Percentiles rank a stretch among this genome's conserved stretches.
phyloP scores from a whole-genome alignment of 176 grass and related monocot species.

The Oryza meyeriana region DNA sequence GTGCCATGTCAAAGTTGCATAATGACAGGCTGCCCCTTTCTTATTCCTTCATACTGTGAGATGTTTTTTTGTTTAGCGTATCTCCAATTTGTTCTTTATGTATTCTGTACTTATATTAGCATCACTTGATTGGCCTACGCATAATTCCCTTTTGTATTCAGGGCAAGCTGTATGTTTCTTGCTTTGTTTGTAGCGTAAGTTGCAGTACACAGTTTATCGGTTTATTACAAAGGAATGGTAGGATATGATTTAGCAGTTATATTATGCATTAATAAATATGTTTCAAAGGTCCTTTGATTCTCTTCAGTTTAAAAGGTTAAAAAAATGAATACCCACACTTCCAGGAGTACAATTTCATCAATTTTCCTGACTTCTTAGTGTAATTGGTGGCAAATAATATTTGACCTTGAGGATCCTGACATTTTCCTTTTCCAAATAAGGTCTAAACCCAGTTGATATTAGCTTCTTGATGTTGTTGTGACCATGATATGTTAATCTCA shows the following conservation, averaged over 20 bases:
- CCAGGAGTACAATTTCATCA: background rate
- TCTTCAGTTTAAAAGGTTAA: background rate
- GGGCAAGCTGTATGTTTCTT: background rate
- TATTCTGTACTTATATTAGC: background rate
- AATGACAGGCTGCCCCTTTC: background rate
- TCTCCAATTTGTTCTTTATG: background rate
- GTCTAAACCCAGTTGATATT: background rate
- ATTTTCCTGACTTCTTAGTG: background rate
- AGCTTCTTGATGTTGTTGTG: background rate
- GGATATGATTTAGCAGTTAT: background rate
- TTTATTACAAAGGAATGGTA: background rate
- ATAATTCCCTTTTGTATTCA: conserved; percentile 16
- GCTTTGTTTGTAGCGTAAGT: background rate
- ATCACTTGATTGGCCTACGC: background rate
- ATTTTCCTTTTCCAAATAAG: background rate
- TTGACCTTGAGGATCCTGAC: background rate
- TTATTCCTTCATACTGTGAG: background rate
- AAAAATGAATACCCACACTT: background rate
- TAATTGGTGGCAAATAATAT: background rate
- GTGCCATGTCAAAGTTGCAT: background rate
- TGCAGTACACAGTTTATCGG: background rate
- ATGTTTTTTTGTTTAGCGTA: background rate
- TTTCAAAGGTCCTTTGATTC: background rate
- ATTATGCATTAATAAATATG: background rate
- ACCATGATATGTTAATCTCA: background rate